Evolutionary conservation across 2,329 filamentous ascomycete genomes (phyloP), one percentile per base, ranked within the genome.

Genomic region (Pseudonectria foliicola): DNA sequence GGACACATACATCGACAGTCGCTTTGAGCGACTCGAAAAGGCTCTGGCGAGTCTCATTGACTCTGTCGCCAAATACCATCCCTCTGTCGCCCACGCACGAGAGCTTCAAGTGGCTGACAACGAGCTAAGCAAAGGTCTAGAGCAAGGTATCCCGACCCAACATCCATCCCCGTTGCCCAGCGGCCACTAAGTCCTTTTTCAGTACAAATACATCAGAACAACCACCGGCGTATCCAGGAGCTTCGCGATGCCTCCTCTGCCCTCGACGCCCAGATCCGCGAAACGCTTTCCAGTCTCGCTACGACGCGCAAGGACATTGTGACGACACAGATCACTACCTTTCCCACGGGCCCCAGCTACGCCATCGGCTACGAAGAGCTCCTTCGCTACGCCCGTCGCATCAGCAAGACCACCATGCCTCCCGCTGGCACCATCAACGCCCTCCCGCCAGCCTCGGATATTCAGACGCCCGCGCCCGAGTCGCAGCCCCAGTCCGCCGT

Each of bases 51-150:
- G 67, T 18, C 68, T 93, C 24, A 80, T 88, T 48, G 83, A 88
- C 56, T 89, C 85, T 1, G 82, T 93, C 43, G 73, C 84, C 6
- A 84, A 86, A 45, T 90, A 89, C 62, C 86, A 88, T 51, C 85
- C 86, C 1, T 85, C 82, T 6, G 66, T 75, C 4, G 61, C 69
- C 25, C 75, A 80, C 16, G 83, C 82, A 6, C 66, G 75, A 37
- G 82, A 88, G 44, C 75, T 93, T 8, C 67, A 83, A 13, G 66
- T 70, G 7, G 85, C 85, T 15, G 84, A 93, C 54, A 66, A 71
- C 27, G 76, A 81, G 40, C 71, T 93, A 29, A 73, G 67, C 47
- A 65, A 70, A 44, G 77, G 82, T 4, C 67, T 93, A 3, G 71
- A 80, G 48, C 67, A 82, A 56, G 64, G 83, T 85, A 65, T 29